Evolutionary conservation across 345 rosid species (phyloP), one percentile per base, ranked within the genome.

Genomic region (Gossypioides kirkii): DNA sequence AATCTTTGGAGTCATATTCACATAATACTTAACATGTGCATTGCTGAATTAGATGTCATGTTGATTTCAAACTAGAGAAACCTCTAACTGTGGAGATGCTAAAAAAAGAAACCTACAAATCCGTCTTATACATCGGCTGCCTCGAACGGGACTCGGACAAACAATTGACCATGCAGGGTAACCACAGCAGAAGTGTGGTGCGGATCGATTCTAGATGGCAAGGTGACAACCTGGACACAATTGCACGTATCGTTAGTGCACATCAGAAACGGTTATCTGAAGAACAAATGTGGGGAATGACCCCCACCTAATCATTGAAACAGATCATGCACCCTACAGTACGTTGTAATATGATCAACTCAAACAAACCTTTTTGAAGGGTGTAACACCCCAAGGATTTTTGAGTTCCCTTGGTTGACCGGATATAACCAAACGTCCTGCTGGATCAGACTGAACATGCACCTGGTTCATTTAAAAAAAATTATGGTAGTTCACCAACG

Each of bases 341-440:
- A 1, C 2, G 26, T 49, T 68, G 71, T 49, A 26, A 49, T 49
- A 49, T 68, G 23, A 68, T 68, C 42, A 49, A 68, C 43, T 67
- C 0, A 2, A 26, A 73, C 85, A 59, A 77, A 89, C 91, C 91
- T 89, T 89, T 70, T 86, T 84, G 69, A 89, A 87, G 14, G 91
- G 93, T 28, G 88, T 84, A 69, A 89, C 86, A 32, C 93, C 93
- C 93, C 91, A 87, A 54, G 89, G 91, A 77, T 89, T 89, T 77
- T 88, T 88, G 70, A 84, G 76, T 68, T 88, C 84, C 81, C 84
- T 82, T 14, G 91, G 93, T 49, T 92, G 75, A 66, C 94, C 94
- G 17, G 90, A 80, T 86, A 89, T 89, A 52, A 89, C 84, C 74
- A 89, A 82, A 8, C 87, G 90, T 53, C 94, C 91, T 20, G 81